phyloP scores from a whole-genome alignment of 768 basidiomycete genomes.

The Lentinula lateritia region DNA sequence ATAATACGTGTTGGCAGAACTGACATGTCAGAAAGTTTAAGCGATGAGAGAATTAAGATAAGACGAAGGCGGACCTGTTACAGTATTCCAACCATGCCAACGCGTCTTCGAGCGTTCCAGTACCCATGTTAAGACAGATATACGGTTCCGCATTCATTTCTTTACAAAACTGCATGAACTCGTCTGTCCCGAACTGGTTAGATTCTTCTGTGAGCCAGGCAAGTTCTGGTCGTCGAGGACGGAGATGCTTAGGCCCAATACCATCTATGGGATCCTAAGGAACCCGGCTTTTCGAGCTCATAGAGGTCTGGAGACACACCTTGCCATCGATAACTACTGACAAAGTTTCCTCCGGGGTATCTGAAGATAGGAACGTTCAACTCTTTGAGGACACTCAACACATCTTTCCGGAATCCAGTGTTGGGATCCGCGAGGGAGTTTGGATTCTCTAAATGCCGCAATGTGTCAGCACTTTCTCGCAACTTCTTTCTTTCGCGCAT shows the following conservation, averaged over 20 bases:
- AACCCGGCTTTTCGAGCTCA: background rate
- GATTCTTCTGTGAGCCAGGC: constrained; percentile 58
- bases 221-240: constrained; percentile 52
- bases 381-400: constrained; percentile 38
- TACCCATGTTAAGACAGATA: constrained; percentile 61
- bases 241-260: constrained; percentile 41
- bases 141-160: constrained; percentile 49
- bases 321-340: constrained; percentile 53
- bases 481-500: background rate
- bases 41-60: background rate
- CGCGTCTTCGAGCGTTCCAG: constrained; percentile 55
- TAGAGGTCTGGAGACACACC: constrained; percentile 13
- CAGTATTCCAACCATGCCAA: constrained; percentile 61
- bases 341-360: constrained; percentile 54
- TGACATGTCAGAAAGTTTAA: constrained; percentile 1
- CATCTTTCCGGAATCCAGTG: constrained; percentile 46
- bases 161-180: constrained; percentile 54
- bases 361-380: constrained; percentile 43
- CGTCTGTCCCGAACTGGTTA: constrained; percentile 55
- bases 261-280: constrained; percentile 30
- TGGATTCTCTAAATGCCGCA: constrained; percentile 17
- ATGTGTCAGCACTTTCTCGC: background rate
- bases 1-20: constrained; percentile 38
- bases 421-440: constrained; percentile 30
- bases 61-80: constrained; percentile 33